A percentile compares a stretch with the other conserved stretches of the same genome.
Conservation (phyloP, 768 basidiomycete species). For the Tulasnella sp. region DNA sequence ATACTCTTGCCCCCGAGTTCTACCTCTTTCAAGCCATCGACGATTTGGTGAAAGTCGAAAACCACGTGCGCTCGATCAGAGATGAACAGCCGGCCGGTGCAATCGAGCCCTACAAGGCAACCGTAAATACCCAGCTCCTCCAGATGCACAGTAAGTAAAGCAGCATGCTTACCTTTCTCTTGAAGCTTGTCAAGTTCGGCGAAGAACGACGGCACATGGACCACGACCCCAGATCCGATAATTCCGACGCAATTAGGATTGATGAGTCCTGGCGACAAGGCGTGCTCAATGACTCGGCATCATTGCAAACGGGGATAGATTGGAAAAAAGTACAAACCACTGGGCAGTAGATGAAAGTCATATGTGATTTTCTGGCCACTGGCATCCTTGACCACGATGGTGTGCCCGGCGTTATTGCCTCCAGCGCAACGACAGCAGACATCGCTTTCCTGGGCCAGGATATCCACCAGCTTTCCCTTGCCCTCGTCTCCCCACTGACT, state of each 20-base stretch:
- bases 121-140: not conserved
- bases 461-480: conserved; percentile 94
- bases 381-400: conserved; percentile 74
- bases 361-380: conserved; percentile 72
- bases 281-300: not conserved
- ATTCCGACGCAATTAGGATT: conserved; percentile 79
- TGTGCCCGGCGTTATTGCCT: conserved; percentile 98
- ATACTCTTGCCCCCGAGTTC: conserved; percentile 93
- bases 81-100: conserved; percentile 75
- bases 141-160: not conserved
- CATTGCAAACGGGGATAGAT: not conserved
- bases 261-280: conserved; percentile 56
- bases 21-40: conserved; percentile 96
- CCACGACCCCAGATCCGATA: conserved; percentile 92
- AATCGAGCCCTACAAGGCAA: conserved; percentile 60
- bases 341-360: conserved; percentile 92
- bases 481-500: conserved; percentile 92
- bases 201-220: conserved; percentile 94
- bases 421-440: conserved; percentile 95
- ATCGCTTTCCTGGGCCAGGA: conserved; percentile 82
- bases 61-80: conserved; percentile 97
- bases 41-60: conserved; percentile 99
- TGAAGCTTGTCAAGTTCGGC: conserved; percentile 80
- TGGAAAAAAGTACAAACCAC: conserved; percentile 49
- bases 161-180: conserved; percentile 56